Evolutionary conservation across 371 early-diverging fungal genomes (phyloP), one percentile per base, ranked within the genome.

Genomic region (Mucor lusitanicus): DNA sequence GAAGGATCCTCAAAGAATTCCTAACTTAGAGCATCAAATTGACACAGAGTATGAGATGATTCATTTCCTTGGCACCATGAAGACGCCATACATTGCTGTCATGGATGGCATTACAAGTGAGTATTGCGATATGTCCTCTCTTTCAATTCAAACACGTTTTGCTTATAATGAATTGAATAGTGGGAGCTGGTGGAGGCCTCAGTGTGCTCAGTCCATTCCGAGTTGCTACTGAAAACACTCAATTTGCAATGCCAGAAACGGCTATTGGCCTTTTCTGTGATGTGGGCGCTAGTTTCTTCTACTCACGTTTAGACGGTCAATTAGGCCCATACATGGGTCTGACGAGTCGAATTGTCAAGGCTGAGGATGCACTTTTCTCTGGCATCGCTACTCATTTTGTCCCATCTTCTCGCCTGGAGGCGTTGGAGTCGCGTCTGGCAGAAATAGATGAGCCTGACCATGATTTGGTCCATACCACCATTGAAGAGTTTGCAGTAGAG

Each of bases 141-240:
- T 23, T 62, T 3, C 1, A 11, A 30, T 6, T 9, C 44, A 50
- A 6, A 21, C 30, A 25, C 2, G n/a, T n/a, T n/a, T 50, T 27
- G 35, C 19, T 28, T 7, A 63, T 8, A 8, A 8, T 35, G 21
- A 48, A 42, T 15, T 35, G 5, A 19, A 54, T 70, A 92, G 93
- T 96, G 95, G 99, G 99, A 28, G 97, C 95, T 33, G 99, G 98
- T 30, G 93, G 94, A 33, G 98, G 97, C 19, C 71, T 98, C 19
- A 90, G 92, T 19, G 92, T 94, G 21, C 95, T 95, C 69, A 96
- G 94, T 7, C 94, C 62, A 23, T 97, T 98, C 85, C 82, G 97
- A 37, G 91, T 98, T 46, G 97, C 95, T 5, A 97, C 97, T n/a
- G 98, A 98, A 77, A 89, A 91, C 40, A 93, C 97, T 1, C 69